phyloP scores from a whole-genome alignment of 2,329 filamentous ascomycete species.

The Pseudocercospora cruenta region DNA sequence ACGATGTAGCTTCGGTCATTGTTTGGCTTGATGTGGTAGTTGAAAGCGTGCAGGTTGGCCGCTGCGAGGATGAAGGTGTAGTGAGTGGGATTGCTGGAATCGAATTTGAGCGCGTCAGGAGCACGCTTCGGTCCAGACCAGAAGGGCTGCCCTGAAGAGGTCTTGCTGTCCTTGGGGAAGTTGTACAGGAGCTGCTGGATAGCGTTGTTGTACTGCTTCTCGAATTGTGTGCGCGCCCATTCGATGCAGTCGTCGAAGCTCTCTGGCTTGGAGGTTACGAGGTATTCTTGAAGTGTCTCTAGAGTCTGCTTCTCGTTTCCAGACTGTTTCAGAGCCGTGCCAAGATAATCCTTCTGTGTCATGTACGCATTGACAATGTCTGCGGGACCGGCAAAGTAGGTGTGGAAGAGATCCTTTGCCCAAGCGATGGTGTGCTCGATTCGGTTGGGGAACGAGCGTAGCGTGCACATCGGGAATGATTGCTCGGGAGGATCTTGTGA shows the following conservation, averaged over 20 bases:
- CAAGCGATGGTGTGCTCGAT: constrained; percentile 99
- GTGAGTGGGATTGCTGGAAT: constrained; percentile 81
- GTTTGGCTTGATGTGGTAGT: constrained; percentile 85
- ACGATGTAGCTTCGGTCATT: constrained; percentile 70
- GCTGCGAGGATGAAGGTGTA: constrained; percentile 84
- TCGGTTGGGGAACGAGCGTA: constrained; percentile 95
- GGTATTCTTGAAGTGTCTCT: constrained; percentile 84
- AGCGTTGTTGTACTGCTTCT: constrained; percentile 95
- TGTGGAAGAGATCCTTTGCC: constrained; percentile 94
- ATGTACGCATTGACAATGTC: constrained; percentile 91
- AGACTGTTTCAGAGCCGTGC: constrained; percentile 83
- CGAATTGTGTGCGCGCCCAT: constrained; percentile 92
- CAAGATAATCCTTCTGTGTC: constrained; percentile 86
- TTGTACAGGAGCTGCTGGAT: constrained; percentile 95
- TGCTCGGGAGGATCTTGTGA: constrained; percentile 98
- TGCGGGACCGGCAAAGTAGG: constrained; percentile 87
- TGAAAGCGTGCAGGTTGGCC: constrained; percentile 93
- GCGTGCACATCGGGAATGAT: constrained; percentile 98
- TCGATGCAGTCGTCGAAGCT: constrained; percentile 95
- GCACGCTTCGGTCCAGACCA: constrained; percentile 99
- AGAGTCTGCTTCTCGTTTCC: constrained; percentile 94
- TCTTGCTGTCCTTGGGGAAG: constrained; percentile 91
- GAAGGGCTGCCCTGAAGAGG: constrained; percentile 86
- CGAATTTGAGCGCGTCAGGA: constrained; percentile 87
- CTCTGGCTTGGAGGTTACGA: constrained; percentile 88